phyloP scores from a whole-genome alignment of 2,329 filamentous ascomycete species.

The Talaromyces sp. region DNA sequence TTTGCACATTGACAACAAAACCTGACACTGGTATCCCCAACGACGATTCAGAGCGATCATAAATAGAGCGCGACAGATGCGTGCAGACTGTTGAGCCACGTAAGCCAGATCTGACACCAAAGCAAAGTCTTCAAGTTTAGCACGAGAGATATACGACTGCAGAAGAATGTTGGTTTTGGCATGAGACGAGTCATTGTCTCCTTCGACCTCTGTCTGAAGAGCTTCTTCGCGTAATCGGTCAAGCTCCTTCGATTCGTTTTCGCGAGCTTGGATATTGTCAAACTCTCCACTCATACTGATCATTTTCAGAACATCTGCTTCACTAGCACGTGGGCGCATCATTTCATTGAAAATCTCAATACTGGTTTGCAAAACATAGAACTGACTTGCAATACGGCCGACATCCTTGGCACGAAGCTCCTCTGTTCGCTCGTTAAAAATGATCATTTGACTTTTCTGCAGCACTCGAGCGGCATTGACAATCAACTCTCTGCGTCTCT shows the following conservation, averaged over 20 bases:
- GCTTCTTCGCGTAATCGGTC: conserved; percentile 66
- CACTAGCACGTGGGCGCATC: conserved; percentile 82
- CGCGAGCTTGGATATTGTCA: conserved; percentile 90
- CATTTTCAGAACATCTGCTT: conserved; percentile 93
- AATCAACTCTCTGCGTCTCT: conserved; percentile 77
- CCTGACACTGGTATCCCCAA: conserved; percentile 93
- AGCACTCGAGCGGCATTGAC: conserved; percentile 84
- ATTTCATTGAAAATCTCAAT: conserved; percentile 94
- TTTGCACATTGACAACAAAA: conserved; percentile 87
- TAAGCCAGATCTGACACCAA: conserved; percentile 89
- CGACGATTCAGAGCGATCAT: conserved; percentile 94
- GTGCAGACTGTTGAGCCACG: conserved; percentile 89
- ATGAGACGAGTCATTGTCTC: conserved; percentile 64
- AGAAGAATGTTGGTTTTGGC: conserved; percentile 94
- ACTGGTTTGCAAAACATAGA: conserved; percentile 88
- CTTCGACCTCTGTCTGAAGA: conserved; percentile 74
- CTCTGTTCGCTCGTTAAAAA: conserved; percentile 92
- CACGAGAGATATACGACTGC: conserved; percentile 88
- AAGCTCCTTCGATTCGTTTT: conserved; percentile 88
- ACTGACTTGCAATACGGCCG: conserved; percentile 94
- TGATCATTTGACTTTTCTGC: conserved; percentile 96
- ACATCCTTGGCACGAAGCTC: conserved; percentile 93
- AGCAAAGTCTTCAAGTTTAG: conserved; percentile 87
- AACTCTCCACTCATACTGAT: conserved; percentile 98
- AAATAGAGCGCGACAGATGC: conserved; percentile 91